Percentiles rank a stretch among this genome's conserved stretches.
Evolutionary conservation across 2,329 filamentous ascomycete genomes (phyloP).

Genomic region (Colletotrichum sp.): DNA sequence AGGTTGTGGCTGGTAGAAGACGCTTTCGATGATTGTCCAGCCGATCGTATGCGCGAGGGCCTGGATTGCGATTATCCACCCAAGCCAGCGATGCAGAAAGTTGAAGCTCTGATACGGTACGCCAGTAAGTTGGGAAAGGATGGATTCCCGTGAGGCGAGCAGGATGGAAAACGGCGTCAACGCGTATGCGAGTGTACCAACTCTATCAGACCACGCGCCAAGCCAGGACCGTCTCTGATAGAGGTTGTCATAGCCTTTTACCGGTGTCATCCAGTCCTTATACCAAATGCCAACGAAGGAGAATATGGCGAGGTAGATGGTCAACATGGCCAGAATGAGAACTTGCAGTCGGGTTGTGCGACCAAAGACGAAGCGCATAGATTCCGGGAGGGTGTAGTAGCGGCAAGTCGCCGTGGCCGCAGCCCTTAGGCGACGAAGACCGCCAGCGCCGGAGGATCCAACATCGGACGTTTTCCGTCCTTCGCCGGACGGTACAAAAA

Average conservation of each 20-base stretch:
- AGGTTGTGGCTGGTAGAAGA: slow-evolving; percentile 75
- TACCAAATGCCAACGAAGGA: slow-evolving; percentile 73
- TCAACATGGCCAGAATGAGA: slow-evolving; percentile 59
- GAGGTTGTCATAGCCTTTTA: slow-evolving; percentile 57
- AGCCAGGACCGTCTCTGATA: slow-evolving; percentile 70
- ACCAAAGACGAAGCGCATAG: slow-evolving; percentile 63
- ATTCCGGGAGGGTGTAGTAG: slow-evolving; percentile 64
- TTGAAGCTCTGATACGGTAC: slow-evolving; percentile 79
- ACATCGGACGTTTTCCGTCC: neutral
- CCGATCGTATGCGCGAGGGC: slow-evolving; percentile 70
- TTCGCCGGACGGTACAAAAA: too few relatives aligned
- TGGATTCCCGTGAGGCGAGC: slow-evolving; percentile 70
- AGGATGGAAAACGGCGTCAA: slow-evolving; percentile 73
- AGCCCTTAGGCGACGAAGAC: neutral
- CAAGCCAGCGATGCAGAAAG: slow-evolving; percentile 78
- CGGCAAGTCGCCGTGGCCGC: neutral
- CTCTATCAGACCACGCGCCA: slow-evolving; percentile 70
- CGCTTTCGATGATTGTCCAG: slow-evolving; percentile 70
- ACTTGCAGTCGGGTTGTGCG: slow-evolving; percentile 72
- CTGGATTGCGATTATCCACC: slow-evolving; percentile 74
- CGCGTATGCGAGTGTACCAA: slow-evolving; percentile 75
- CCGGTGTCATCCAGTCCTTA: slow-evolving; percentile 71
- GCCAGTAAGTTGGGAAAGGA: slow-evolving; percentile 72
- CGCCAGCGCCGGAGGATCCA: slow-evolving; percentile 7
- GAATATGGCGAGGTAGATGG: slow-evolving; percentile 69